Base-by-base conservation (phyloP, 2,329 filamentous ascomycete genomes). In the Hypoxylon sp. region DNA sequence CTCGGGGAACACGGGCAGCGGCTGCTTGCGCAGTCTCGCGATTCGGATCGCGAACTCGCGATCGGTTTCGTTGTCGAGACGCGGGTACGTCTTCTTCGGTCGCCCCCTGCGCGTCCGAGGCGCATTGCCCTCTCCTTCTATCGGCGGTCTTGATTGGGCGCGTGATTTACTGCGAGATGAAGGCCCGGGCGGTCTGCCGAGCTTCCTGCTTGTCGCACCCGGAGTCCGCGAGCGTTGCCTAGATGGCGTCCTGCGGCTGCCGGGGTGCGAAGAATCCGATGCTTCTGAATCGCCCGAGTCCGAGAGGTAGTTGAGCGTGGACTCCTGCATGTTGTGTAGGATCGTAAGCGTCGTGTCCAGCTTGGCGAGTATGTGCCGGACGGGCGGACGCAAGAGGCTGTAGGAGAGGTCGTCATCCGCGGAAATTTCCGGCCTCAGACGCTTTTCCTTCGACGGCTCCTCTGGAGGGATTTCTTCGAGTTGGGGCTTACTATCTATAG, bases 381-480 rank as follows among this genome's bases (percentile, higher is more conserved):
- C 84, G 0, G 87, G 84, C 0, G 93, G 92, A 0, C 84, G 84
- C 14, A 97, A 80, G 4, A 96, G 80, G 1, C 78, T 75, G 62
- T 84, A 81, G 0, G 92, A 91, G 49, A 82, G 75, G 1, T 91
- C 88, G 69, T 97, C 93, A 71, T 97, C 90, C 1, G 87, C 84
- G 6, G 91, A 85, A 4, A 92, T 78, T 1, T 84, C 81, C 0
- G 91, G 87, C 9, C 78, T 76, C 32, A 81, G 79, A 16, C 4
- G 52, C 4, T 50, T 61, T 46, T 54, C 64, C 49, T 61, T 55
- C 6, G 32, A 28, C 28, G 32, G n/a, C 3, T 42, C 22, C 4
- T 60, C 24, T 33, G 24, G 33, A 16, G 36, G 20, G 14, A 36
- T 44, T 3, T 50, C 40, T 12, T 62, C 51, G 42, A 50, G 49